phyloP scores from a whole-genome alignment of 2,329 filamentous ascomycete genomes.

The Stemphylium beticola region DNA sequence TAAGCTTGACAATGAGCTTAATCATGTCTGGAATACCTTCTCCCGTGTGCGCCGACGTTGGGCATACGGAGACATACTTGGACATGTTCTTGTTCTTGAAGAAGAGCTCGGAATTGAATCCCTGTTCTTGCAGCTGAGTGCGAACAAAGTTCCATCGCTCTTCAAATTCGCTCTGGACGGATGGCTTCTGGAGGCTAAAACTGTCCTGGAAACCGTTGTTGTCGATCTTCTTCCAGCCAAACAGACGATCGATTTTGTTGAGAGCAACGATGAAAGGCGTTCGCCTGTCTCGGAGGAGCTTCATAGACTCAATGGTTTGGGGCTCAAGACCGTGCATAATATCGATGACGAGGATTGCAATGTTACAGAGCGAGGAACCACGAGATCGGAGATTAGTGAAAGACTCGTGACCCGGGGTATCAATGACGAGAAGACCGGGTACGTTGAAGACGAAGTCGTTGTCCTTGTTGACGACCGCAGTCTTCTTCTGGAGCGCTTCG shows the following conservation, averaged over 20 bases:
- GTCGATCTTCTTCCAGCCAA: constrained; percentile 97
- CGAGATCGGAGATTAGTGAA: constrained; percentile 97
- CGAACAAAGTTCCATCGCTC: constrained; percentile 91
- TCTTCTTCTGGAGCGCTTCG: constrained; percentile 91
- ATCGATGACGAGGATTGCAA: constrained; percentile 97
- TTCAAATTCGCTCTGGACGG: constrained; percentile 91
- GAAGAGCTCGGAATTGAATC: constrained; percentile 96
- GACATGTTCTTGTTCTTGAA: constrained; percentile 99
- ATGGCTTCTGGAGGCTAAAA: constrained; percentile 86
- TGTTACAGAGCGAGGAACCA: constrained; percentile 98
- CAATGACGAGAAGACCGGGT: constrained; percentile 93
- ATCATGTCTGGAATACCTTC: constrained; percentile 99
- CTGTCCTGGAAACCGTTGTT: constrained; percentile 98
- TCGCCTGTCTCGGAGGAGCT: constrained; percentile 86
- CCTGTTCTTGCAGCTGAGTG: constrained; percentile 91
- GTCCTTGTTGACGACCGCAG: constrained; percentile 89
- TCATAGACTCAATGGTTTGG: constrained; percentile 97
- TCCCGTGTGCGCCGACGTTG: constrained; percentile 97
- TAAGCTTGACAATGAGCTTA: constrained; percentile 89
- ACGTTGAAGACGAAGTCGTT: constrained; percentile 95
- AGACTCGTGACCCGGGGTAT: constrained; percentile 99
- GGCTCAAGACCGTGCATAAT: constrained; percentile 99
- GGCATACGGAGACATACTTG: constrained; percentile 91
- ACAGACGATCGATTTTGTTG: constrained; percentile 99
- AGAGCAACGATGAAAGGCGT: constrained; percentile 98